These are phyloP conservation scores for Microstegium vimineum DNA, from an alignment of 176 grass and related monocot species.

Conservation along the genomic window DNA sequence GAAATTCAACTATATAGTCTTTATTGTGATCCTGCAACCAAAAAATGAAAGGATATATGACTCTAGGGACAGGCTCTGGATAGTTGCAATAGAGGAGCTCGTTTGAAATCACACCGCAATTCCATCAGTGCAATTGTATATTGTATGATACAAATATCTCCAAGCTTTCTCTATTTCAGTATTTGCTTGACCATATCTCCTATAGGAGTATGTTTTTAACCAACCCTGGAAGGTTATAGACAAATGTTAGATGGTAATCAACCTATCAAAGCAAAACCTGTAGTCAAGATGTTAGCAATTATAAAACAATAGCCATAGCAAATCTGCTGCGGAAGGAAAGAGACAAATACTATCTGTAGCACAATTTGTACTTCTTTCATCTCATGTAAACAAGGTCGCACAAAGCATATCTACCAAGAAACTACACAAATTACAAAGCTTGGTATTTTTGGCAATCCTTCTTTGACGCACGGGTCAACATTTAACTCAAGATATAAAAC, in stretches of 20 bases:
- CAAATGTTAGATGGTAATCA: slow-evolving; percentile 20
- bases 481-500: slow-evolving; percentile 7
- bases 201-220: slow-evolving; percentile 75
- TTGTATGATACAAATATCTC: slow-evolving; percentile 75
- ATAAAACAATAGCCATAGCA: slow-evolving; percentile 8
- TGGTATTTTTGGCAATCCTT: background rate
- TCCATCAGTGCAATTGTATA: slow-evolving; percentile 99
- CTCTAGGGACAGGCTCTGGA: background rate
- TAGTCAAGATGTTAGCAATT: background rate
- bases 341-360: slow-evolving; percentile 6
- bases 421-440: background rate
- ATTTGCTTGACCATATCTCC: slow-evolving; percentile 73
- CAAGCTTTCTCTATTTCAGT: slow-evolving; percentile 63
- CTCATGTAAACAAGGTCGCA: background rate
- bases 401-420: slow-evolving; percentile 3
- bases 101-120: slow-evolving; percentile 62
- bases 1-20: slow-evolving; percentile 96
- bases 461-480: background rate
- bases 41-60: slow-evolving; percentile 40
- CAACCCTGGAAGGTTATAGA: slow-evolving; percentile 50
- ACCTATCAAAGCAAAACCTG: background rate
- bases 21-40: slow-evolving; percentile 79
- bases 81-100: slow-evolving; percentile 15
- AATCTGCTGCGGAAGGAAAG: slow-evolving; percentile 1
- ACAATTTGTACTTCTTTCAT: background rate